Base-by-base conservation (phyloP, 2,329 filamentous ascomycete genomes). In the Penicillium sclerotiorum region DNA sequence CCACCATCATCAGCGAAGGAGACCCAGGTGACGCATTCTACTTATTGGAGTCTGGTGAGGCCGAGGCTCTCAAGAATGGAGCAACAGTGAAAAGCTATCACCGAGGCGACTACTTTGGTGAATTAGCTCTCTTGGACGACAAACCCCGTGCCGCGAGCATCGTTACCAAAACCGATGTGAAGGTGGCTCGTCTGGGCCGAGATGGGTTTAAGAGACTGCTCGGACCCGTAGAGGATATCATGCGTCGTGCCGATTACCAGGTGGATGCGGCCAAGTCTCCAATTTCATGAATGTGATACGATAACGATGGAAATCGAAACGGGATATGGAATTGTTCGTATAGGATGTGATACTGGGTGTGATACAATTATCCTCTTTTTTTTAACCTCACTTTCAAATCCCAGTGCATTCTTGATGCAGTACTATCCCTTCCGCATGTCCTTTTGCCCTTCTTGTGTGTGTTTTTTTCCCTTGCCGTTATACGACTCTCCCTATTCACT, bases 81-180 rank as follows among this genome's bases (percentile, higher is more conserved):
- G 76, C 80, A 15, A 79, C 85, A 2, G 87, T 97, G 56, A 90
- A 90, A 66, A 79, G 84, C 46, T 97, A 97, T 72, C 81, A 79
- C 57, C 94, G 95, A 73, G 94, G 94, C 23, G 94, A 96, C 66
- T 99, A 94, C 77, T 99, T 99, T 74, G 94, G 94, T 55, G 94
- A 99, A 74, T 79, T 99, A 53, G 94, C 94, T 6, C 75, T 99
- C 66, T 80, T 97, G 60, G 95, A 97, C 61, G 93, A 99, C 67
- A 89, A 90, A 47, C 94, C 94, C 8, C 86, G 94, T 66, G 93
- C 93, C 30, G 94, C 94, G 43, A 95, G 88, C 60, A 85, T 99
- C 45, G 78, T 95, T 39, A 89, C 89, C 62, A 81, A 84, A 70
- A 89, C 88, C 6, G 89, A 96, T 56, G 88, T 95, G 68, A 97